Evolutionary conservation across 2,329 filamentous ascomycete genomes (phyloP).

Genomic region (Ceratocystis eucalypticola): DNA sequence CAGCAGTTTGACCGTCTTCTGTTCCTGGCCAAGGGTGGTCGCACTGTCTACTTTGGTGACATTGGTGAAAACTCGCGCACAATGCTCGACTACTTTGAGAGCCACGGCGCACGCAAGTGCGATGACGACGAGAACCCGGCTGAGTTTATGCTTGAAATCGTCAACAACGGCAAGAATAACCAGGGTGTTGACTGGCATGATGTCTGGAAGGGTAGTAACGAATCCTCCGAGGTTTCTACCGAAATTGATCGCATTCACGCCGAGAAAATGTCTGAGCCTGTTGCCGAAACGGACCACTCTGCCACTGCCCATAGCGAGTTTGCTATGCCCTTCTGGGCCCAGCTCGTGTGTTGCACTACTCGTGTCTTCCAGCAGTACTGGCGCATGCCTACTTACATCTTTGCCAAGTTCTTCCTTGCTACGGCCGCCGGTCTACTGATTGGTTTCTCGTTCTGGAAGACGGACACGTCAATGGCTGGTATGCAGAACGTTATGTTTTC

Average conservation of each 20-base stretch:
- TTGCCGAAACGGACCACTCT: conserved; percentile 18
- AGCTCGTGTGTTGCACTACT: conserved; percentile 50
- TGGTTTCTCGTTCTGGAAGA: conserved; percentile 55
- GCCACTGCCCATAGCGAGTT: conserved; percentile 47
- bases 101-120: conserved; percentile 47
- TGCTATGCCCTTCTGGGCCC: conserved; percentile 56
- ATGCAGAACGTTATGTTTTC: conserved; percentile 62
- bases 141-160: conserved; percentile 56
- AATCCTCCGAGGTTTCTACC: conserved; percentile 37
- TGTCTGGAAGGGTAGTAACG: conserved; percentile 46
- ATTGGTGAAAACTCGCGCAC: conserved; percentile 46
- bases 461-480: conserved; percentile 46
- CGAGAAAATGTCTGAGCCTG: conserved; percentile 28
- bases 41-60: conserved; percentile 56
- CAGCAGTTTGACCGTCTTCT: conserved; percentile 46
- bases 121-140: conserved; percentile 54
- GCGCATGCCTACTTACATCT: conserved; percentile 66
- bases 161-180: conserved; percentile 30
- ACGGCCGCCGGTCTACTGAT: conserved; percentile 54
- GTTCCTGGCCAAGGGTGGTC: conserved; percentile 51
- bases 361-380: conserved; percentile 76
- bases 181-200: conserved; percentile 47
- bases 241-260: conserved; percentile 53
- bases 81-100: conserved; percentile 50
- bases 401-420: conserved; percentile 53